These are phyloP conservation scores for Linum tenue DNA, from an alignment of 345 rosid genomes.

Conservation along the genomic window DNA sequence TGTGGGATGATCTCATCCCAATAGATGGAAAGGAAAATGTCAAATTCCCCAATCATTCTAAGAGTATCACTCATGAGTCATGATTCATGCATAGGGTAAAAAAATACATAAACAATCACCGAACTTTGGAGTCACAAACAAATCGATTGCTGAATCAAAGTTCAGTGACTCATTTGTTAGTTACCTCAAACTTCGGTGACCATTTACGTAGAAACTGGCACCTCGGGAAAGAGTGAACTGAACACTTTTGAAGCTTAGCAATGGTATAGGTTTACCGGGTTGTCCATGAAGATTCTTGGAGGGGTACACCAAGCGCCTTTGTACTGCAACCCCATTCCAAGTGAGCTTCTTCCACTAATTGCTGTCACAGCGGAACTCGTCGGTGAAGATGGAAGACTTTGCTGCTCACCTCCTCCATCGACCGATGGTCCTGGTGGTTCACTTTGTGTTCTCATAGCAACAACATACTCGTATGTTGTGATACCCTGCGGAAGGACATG, in stretches of 20 bases:
- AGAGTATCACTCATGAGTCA: not conserved
- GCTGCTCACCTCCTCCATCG: slow-evolving; percentile 55
- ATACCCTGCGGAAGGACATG: slow-evolving; percentile 50
- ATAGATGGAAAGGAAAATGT: slow-evolving; percentile 17
- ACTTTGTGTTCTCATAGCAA: slow-evolving; percentile 82
- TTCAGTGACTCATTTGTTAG: no score
- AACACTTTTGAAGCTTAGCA: not conserved
- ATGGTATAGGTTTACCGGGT: slow-evolving; percentile 40
- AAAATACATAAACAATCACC: no score
- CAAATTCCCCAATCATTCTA: not conserved
- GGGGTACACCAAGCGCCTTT: slow-evolving; percentile 93
- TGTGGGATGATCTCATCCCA: slow-evolving; percentile 82
- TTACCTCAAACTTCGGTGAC: no score
- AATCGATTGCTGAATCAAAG: no score
- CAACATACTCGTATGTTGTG: slow-evolving; percentile 86
- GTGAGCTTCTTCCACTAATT: slow-evolving; percentile 78
- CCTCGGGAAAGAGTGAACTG: no score
- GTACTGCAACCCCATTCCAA: slow-evolving; percentile 72
- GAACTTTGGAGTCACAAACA: no score
- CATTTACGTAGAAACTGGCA: no score
- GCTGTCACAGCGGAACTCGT: slow-evolving; percentile 81
- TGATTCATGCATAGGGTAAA: no score
- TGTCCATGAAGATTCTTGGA: slow-evolving; percentile 94
- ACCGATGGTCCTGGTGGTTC: slow-evolving; percentile 66
- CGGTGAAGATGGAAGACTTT: slow-evolving; percentile 67